phyloP scores from a whole-genome alignment of 2,329 filamentous ascomycete genomes.

The Dothistroma pini region DNA sequence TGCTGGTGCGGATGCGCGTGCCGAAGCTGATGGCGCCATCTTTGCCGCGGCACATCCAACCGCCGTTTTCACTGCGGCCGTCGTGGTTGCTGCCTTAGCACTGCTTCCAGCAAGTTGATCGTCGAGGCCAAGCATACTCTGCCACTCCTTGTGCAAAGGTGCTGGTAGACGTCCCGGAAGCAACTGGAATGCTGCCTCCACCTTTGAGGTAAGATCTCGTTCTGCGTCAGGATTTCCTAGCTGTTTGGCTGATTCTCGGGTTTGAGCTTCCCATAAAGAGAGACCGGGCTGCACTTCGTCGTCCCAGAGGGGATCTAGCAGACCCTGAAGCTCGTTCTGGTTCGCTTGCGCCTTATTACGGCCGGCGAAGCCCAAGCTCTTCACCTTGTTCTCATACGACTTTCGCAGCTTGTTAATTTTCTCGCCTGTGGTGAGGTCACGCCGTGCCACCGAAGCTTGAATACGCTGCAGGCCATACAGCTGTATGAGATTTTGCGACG shows the following conservation, averaged over 20 bases:
- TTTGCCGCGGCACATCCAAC: conserved; percentile 28
- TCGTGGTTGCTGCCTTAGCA: background rate
- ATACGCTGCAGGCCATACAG: conserved; percentile 56
- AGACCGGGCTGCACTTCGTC: conserved; percentile 11
- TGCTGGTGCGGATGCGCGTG: conserved; percentile 34
- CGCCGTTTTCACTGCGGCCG: conserved; percentile 12
- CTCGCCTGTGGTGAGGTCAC: conserved; percentile 59
- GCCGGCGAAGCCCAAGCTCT: conserved; percentile 47
- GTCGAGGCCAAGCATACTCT: conserved; percentile 44
- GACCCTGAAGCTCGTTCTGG: conserved; percentile 35
- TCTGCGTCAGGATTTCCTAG: conserved; percentile 33
- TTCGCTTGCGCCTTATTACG: conserved; percentile 46
- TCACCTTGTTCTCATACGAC: conserved; percentile 53
- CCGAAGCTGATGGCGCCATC: conserved; percentile 21
- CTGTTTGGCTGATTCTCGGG: conserved; percentile 40
- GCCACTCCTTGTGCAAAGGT: conserved; percentile 42
- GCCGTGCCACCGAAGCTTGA: conserved; percentile 56
- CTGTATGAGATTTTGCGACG: conserved; percentile 56
- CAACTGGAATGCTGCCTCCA: conserved; percentile 43
- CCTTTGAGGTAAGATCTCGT: conserved; percentile 34
- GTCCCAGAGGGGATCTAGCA: conserved; percentile 35
- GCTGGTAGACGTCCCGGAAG: conserved; percentile 42
- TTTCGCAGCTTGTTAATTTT: conserved; percentile 62
- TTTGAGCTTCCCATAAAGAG: conserved; percentile 32
- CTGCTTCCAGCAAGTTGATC: conserved; percentile 36